Evolutionary conservation across 306 rosid genomes (phyloP), one percentile per base, ranked within the genome.

Genomic region (Sechiopsis laciniata): DNA sequence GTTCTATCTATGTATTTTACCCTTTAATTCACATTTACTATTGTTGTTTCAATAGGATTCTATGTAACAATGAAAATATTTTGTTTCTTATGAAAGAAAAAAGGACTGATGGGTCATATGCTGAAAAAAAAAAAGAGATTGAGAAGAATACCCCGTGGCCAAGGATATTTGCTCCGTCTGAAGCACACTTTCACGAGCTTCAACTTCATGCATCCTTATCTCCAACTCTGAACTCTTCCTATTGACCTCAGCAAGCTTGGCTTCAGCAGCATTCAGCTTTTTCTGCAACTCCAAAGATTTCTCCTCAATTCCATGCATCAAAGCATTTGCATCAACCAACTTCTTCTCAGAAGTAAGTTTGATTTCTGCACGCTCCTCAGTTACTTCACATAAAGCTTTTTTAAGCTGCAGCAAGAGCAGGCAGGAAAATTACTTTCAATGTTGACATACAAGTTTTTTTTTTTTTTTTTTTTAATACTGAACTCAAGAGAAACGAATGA

Each of bases 211-310:
- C 87, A 91, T 79, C 77, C 85, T 91, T 84, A 83, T 80, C 69
- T 87, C 92, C 78, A 94, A 80, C 85, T 85, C 96, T 42, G 87
- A 72, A 74, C 82, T 87, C 81, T 86, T 91, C 72, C 84, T 79
- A 74, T 86, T 86, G 26, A 81, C 88, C 90, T 87, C 92, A 55
- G 87, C 87, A 40, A 91, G 92, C 86, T 81, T 87, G 56, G 88
- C 95, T 75, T 94, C 92, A 14, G 90, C 96, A 75, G 89, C 96
- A 85, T 71, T 78, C 76, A 91, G 78, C 75, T 82, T 91, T 57
- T 83, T 83, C 75, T 89, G 82, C 22, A 86, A 81, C 74, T 82
- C 86, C 63, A 84, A 71, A 63, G 97, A 84, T 80, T 83, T 91
- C 74, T 85, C 99, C 78, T 88, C 89, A 79, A 87, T 83, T 78